A percentile compares a stretch with the other conserved stretches of the same genome.
These are phyloP conservation scores for Cladobotryum protrusum DNA, from an alignment of 2,329 filamentous ascomycete species.

Conservation along the genomic window DNA sequence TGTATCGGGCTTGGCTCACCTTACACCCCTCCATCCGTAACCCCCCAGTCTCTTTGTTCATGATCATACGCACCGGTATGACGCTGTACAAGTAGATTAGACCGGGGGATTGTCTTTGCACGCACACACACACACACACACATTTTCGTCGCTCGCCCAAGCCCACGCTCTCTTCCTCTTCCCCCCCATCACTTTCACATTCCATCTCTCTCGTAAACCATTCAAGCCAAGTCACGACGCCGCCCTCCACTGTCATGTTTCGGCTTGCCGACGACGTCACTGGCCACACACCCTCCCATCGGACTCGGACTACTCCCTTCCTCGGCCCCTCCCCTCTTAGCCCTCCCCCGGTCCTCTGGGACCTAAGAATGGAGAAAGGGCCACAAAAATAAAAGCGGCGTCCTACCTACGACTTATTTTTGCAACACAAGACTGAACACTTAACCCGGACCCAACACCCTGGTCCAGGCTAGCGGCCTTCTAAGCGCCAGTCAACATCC, in stretches of 20 bases:
- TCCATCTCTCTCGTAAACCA: not conserved
- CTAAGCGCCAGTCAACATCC: conserved; percentile 29
- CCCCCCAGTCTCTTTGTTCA: too few species aligned
- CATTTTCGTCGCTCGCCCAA: not conserved
- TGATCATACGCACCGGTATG: not conserved
- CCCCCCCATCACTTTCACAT: conserved; percentile 2
- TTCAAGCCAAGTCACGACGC: not conserved
- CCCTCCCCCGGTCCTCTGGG: conserved; percentile 4
- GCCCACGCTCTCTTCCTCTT: conserved; percentile 2
- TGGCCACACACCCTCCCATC: conserved; percentile 9
- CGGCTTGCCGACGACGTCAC: conserved; percentile 11
- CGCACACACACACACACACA: not conserved
- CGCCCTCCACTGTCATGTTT: conserved; percentile 7
- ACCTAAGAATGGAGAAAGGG: not conserved
- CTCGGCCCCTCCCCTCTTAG: not conserved
- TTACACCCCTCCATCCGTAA: not conserved
- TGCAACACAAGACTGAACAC: conserved; percentile 5
- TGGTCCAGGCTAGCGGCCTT: conserved; percentile 17
- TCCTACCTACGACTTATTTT: not conserved
- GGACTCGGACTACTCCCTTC: not conserved
- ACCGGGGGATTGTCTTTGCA: not conserved
- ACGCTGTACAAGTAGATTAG: not conserved
- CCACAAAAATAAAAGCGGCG: conserved; percentile 8
- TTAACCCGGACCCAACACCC: conserved; percentile 20
- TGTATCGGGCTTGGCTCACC: not conserved